A percentile compares a stretch with the other conserved stretches of the same genome.
These are phyloP conservation scores for Podospora fimiseda DNA, from an alignment of 495 filamentous ascomycete genomes.

Conservation along the genomic window DNA sequence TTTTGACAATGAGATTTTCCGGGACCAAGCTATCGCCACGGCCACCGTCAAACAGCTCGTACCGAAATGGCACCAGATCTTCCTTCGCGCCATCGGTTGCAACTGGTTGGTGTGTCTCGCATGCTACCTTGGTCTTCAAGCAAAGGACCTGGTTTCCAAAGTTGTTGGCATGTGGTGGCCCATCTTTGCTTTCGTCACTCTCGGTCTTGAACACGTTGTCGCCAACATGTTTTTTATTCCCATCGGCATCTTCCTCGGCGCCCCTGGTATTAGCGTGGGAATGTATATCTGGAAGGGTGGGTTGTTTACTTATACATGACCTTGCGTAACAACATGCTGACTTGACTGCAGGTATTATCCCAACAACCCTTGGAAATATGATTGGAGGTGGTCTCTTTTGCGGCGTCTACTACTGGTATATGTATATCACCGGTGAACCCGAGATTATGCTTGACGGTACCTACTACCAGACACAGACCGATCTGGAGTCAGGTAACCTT, in stretches of 20 bases:
- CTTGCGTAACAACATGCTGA: slow-evolving; percentile 3
- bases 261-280: slow-evolving; percentile 43
- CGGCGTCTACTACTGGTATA: slow-evolving; percentile 46
- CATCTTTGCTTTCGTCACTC: slow-evolving; percentile 52
- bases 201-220: slow-evolving; percentile 57
- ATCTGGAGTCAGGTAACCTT: slow-evolving; percentile 6
- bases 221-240: slow-evolving; percentile 63
- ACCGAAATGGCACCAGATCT: slow-evolving; percentile 53
- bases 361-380: slow-evolving; percentile 51
- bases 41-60: slow-evolving; percentile 52
- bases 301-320: neutral
- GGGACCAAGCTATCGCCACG: slow-evolving; percentile 42
- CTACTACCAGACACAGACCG: slow-evolving; percentile 9
- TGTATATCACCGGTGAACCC: slow-evolving; percentile 34
- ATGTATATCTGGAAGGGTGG: slow-evolving; percentile 59
- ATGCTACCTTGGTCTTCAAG: slow-evolving; percentile 50
- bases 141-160: slow-evolving; percentile 51
- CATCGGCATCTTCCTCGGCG: slow-evolving; percentile 46
- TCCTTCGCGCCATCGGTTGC: slow-evolving; percentile 54
- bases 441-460: slow-evolving; percentile 18
- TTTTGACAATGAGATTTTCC: slow-evolving; percentile 48
- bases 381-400: slow-evolving; percentile 50
- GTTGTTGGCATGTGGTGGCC: slow-evolving; percentile 60
- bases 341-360: slow-evolving; percentile 41
- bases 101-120: slow-evolving; percentile 62